Conservation (phyloP, 2,329 filamentous ascomycete genomes). For the Ramularia endophylla region DNA sequence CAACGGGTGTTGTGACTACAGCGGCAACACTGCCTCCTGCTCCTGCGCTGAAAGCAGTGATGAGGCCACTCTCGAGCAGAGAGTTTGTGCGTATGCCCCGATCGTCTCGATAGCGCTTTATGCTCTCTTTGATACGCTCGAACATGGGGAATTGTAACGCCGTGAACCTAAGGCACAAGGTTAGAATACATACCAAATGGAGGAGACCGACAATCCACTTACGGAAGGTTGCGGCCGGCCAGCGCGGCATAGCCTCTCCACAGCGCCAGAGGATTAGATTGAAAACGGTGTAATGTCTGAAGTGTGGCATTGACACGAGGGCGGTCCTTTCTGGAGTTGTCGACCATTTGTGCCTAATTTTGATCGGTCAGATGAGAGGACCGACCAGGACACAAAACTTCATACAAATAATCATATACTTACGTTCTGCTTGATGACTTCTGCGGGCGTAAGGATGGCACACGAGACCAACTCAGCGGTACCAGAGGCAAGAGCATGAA, state of each 20-base stretch:
- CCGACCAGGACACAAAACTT: too few relatives aligned
- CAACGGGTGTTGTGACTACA: conserved; percentile 78
- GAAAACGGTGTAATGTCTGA: conserved; percentile 53
- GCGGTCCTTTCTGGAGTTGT: too few relatives aligned
- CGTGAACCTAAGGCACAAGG: conserved; percentile 52
- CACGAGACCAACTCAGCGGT: conserved; percentile 79
- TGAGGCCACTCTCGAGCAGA: conserved; percentile 60
- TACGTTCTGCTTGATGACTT: conserved; percentile 92
- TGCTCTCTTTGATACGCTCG: conserved; percentile 57
- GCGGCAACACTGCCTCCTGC: conserved; percentile 69
- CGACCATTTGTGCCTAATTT: too few relatives aligned
- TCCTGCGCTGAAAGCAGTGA: conserved; percentile 70
- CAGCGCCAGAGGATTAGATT: conserved; percentile 48
- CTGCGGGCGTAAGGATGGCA: conserved; percentile 77
- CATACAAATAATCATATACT: too few relatives aligned
- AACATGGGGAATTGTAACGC: conserved; percentile 86
- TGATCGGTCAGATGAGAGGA: too few relatives aligned
- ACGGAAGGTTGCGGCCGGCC: conserved; percentile 71
- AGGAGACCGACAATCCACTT: too few relatives aligned
- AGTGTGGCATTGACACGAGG: conserved; percentile 45
- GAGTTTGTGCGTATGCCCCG: conserved; percentile 33
- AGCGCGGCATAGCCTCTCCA: conserved; percentile 75
- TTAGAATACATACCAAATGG: too few relatives aligned
- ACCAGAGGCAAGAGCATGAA: conserved; percentile 69
- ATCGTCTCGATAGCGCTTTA: conserved; percentile 43